Percentiles rank a stretch among this genome's conserved stretches.
phyloP scores from a whole-genome alignment of 257 asterid genomes.

The Ilex asprella region DNA sequence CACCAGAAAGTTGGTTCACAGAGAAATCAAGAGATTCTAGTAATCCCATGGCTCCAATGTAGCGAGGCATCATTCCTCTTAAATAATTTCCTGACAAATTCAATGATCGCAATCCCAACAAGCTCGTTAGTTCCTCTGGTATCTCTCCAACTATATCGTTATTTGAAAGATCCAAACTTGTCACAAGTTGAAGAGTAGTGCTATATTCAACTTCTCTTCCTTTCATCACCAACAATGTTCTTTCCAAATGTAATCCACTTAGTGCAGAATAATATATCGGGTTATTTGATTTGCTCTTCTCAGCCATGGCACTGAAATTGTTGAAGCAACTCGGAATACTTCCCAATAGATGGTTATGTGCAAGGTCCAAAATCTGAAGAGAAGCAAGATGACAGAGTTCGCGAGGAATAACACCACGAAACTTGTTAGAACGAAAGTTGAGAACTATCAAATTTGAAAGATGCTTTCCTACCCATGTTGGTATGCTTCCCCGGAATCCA shows the following conservation, averaged over 20 bases:
- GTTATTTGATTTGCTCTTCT: background rate
- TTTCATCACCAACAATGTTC: background rate
- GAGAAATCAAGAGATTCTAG: background rate
- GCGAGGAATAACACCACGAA: background rate
- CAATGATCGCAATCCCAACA: background rate
- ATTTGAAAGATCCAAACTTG: background rate
- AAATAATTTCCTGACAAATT: background rate
- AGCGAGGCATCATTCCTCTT: background rate
- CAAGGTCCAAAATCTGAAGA: conserved; percentile 1
- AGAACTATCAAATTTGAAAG: background rate
- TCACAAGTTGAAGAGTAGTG: background rate
- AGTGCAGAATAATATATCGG: too few relatives aligned
- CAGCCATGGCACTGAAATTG: background rate
- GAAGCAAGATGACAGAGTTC: background rate
- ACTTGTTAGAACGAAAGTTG: background rate
- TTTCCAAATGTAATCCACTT: background rate
- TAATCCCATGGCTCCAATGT: background rate
- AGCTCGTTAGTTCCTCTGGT: background rate
- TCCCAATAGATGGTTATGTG: background rate
- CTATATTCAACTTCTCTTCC: background rate
- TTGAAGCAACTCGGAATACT: background rate
- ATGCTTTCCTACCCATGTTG: background rate
- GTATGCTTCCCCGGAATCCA: background rate
- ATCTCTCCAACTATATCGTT: background rate
- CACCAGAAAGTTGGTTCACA: background rate